Evolutionary conservation across 140 eudicot genomes (phyloP).

Genomic region (Senecio squalidus): DNA sequence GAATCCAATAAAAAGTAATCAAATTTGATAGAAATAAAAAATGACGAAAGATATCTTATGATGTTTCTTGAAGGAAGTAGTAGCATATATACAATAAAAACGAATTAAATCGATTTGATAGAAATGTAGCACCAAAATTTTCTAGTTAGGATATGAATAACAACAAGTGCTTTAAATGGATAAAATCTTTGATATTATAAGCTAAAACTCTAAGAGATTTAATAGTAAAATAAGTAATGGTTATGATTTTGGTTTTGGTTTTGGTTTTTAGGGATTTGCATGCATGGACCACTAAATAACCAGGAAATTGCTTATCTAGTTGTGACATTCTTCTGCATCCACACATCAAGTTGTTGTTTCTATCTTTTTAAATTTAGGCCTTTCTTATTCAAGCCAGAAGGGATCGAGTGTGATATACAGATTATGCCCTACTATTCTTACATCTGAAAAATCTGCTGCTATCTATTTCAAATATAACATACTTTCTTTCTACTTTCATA

Average conservation of each 20-base stretch:
- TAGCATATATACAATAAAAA: neutral
- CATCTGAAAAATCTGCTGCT: constrained; percentile 2
- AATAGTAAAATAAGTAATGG: neutral
- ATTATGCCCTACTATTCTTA: constrained; percentile 23
- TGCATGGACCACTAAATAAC: constrained; percentile 30
- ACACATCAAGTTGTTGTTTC: constrained; percentile 27
- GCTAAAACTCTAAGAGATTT: neutral
- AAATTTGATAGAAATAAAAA: too few species aligned
- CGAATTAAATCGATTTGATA: constrained; percentile 15
- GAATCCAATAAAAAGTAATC: too few species aligned
- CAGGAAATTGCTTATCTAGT: constrained; percentile 9
- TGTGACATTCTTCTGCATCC: constrained; percentile 30
- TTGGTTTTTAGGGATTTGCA: neutral
- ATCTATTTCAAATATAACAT: neutral
- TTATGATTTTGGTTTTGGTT: neutral
- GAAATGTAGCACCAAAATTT: constrained; percentile 26
- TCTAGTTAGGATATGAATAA: constrained; percentile 27
- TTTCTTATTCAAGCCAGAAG: constrained; percentile 27
- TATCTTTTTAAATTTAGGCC: neutral
- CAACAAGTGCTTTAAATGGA: constrained; percentile 20
- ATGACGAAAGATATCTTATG: neutral
- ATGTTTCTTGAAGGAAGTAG: constrained; percentile 2
- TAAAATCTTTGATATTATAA: constrained; percentile 14
- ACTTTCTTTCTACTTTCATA: too few species aligned
- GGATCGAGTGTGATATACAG: constrained; percentile 28